Base-by-base conservation (phyloP, 306 rosid genomes). In the Carpinus fangiana region DNA sequence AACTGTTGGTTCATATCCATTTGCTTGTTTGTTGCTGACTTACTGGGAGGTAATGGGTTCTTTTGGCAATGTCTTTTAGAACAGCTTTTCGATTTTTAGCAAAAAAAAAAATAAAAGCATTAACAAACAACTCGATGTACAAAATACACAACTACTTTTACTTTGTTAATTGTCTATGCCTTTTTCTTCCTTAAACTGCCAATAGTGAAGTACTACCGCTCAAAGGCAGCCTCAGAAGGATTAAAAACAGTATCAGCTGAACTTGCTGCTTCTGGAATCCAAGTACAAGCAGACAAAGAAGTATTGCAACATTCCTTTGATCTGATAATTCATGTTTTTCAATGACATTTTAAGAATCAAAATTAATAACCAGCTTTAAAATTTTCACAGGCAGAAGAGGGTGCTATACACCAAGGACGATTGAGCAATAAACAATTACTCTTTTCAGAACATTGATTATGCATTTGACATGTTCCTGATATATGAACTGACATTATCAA, bases 211-310 rank as follows among this genome's bases (percentile, higher is more conserved):
- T 83, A 87, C 77, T 92, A 91, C 56, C 95, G 96, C 60, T 72
- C 89, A 53, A 95, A 90, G 81, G 97, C 98, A 43, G 96, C 98
- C 20, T 84, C 72, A 0, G 97, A 95, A 80, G 98, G 97, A 84
- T 88, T 93, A 5, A 92, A 87, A 88, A 92, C 96, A 34, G 98
- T 92, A 66, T 69, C 90, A 12, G 86, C 97, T 13, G 97, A 95
- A 73, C 96, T 94, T 72, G 94, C 97, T 14, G 94, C 98, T 23
- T 94, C 86, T n/a, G 96, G 98, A 47, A 67, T 91, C 78, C 72
- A 75, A 53, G 50, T 87, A 21, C 57, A 82, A 43, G 21, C 80
- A 41, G 62, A 78, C 74, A 78, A 70, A 53, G 85, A 57, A 84
- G 95, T 90, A 88, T 55, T 61, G 69, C 45, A 66, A 47, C 6